Base-by-base conservation (phyloP, 305 asterid genomes). In the Andrographis paniculata region DNA sequence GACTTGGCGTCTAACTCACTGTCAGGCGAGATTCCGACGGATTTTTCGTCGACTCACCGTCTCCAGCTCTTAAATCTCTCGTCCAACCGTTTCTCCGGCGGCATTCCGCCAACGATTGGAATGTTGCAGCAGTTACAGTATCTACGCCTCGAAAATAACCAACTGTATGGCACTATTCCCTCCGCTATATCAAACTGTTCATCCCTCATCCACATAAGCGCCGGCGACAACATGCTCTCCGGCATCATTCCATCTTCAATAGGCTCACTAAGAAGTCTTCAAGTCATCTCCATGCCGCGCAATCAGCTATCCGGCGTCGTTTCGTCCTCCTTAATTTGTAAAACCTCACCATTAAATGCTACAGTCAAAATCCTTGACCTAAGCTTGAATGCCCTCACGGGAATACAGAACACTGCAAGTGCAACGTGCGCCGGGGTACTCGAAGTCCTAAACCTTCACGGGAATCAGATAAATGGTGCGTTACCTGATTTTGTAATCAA, bases 171-270 rank as follows among this genome's bases (percentile, higher is more conserved):
- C 3, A 80, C 92, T 14, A 62, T 80, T 39, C 81, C 87, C 9
- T 77, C 92, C 18, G 81, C 84, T 15, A 59, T 80, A 2, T 61
- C 79, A 14, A 80, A 77, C 63, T 72, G 82, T 30, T 62, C 79
- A 8, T 50, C 77, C 15, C 59, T 80, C 20, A 45, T 77, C 36
- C 73, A 72, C 42, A 30, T 80, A 35, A 69, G 78, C 44, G 85
- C 73, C 41, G 76, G 69, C 21, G 56, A 48, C 39, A 80, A 80
- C 39, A 24, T 20, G 56, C 65, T 77, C 0, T 68, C 72, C 17
- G 91, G 86, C 9, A 44, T 64, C 6, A 59, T 80, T 24, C 92
- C 92, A 31, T 61, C 72, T 46, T 63, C 73, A 6, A 50, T 80
- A 14, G 76, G 86, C 15, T 55, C 46, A n/a, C 62, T 75, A 8